Evolutionary conservation across 2,329 filamentous ascomycete genomes (phyloP), one percentile per base, ranked within the genome.

Genomic region (Didymella glomerata): DNA sequence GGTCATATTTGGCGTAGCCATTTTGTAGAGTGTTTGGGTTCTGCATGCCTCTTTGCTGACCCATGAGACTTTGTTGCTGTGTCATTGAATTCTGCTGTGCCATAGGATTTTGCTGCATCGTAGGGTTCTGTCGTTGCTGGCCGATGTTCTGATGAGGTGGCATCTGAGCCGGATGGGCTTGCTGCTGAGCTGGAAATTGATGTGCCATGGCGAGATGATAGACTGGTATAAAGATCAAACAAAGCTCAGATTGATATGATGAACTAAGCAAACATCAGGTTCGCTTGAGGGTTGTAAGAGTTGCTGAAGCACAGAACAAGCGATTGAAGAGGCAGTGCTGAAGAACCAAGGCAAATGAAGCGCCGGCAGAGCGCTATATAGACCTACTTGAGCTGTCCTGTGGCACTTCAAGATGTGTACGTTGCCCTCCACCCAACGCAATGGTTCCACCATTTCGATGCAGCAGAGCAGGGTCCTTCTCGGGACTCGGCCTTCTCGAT

Each of bases 61-160:
- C 41, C 24, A 47, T 46, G 49, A 9, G 11, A 13, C 38, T 20
- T 24, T 41, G 38, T 4, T 41, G 38, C 8, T 41, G 38, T 41
- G 38, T 2, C 38, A 41, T 41, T 24, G 20, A 20, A 13, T 41
- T 41, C 18, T 41, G 38, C 16, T 41, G 38, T 24, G 20, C 38
- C 38, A 41, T 24, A 4, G 9, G 38, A 7, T 24, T 22, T 41
- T 41, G 38, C 20, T 41, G 38, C 13, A 20, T 18, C 38, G 24
- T 41, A 18, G 38, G 38, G 20, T 41, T 24, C 38, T 65, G 69
- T 20, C 64, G 62, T 47, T 66, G 61, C 41, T 68, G 70, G n/a
- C 61, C 56, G 42, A 55, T 38, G 44, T 66, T 67, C 52, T 68
- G 68, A 42, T 64, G 61, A 25, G 62, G 61, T 30, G 59, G 58